Conservation (phyloP, 1,284 basidiomycete genomes). For the Moesziomyces sp. region DNA sequence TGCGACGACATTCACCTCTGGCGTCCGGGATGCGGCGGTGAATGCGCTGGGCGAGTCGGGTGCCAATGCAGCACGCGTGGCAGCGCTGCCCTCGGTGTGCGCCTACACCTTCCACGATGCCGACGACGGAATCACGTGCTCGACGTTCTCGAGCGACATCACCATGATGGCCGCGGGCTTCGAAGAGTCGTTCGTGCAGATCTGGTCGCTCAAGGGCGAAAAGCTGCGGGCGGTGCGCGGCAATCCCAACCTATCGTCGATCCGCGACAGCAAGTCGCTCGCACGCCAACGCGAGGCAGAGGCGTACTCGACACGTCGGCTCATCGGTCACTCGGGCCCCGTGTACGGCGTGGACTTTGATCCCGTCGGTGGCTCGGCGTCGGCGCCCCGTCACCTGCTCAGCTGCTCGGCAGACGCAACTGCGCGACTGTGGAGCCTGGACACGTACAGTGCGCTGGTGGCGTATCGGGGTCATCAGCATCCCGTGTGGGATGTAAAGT, state of each 20-base stretch:
- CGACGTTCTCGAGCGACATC: slow-evolving; percentile 88
- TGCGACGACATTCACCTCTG: slow-evolving; percentile 29
- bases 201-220: slow-evolving; percentile 96
- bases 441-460: slow-evolving; percentile 91
- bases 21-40: slow-evolving; percentile 50
- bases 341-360: slow-evolving; percentile 96
- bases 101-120: slow-evolving; percentile 67
- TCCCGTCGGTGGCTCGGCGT: slow-evolving; percentile 84
- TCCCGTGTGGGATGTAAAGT: slow-evolving; percentile 98
- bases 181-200: slow-evolving; percentile 90
- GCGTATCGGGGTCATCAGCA: slow-evolving; percentile 96
- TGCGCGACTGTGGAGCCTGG: slow-evolving; percentile 91
- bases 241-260: slow-evolving; percentile 76
- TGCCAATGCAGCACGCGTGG: slow-evolving; percentile 52
- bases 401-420: slow-evolving; percentile 95
- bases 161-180: slow-evolving; percentile 97
- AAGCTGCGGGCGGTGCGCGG: slow-evolving; percentile 81
- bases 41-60: slow-evolving; percentile 55
- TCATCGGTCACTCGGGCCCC: slow-evolving; percentile 95
- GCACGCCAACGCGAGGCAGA: slow-evolving; percentile 49
- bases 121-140: slow-evolving; percentile 76
- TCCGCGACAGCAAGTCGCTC: slow-evolving; percentile 72
- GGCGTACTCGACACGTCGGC: slow-evolving; percentile 74
- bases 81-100: slow-evolving; percentile 64
- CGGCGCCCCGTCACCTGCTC: slow-evolving; percentile 85